phyloP scores from a whole-genome alignment of 164 flowering plant genomes.

The Macadamia tetraphylla region DNA sequence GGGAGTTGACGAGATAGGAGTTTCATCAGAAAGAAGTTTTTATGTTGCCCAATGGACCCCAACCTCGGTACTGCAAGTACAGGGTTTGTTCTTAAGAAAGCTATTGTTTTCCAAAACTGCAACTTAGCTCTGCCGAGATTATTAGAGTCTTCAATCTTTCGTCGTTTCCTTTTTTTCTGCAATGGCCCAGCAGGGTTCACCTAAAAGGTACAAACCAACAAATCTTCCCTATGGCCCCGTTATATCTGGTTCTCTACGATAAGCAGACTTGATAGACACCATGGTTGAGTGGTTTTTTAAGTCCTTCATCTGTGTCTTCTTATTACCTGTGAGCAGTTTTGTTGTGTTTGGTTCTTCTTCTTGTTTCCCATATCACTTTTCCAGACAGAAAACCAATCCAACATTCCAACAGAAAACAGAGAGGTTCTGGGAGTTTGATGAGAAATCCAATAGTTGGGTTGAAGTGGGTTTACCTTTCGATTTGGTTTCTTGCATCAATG shows the following conservation, averaged over 20 bases:
- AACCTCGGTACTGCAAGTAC: background rate
- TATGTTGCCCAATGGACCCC: constrained; percentile 2
- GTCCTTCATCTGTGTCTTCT: constrained; percentile 24
- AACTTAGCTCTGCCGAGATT: constrained; percentile 1
- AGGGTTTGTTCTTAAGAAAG: background rate
- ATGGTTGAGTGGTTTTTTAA: constrained; percentile 29
- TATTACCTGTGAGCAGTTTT: constrained; percentile 15
- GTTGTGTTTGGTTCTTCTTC: constrained; percentile 23
- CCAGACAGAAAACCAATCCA: constrained; percentile 14
- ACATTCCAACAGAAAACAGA: constrained; percentile 58
- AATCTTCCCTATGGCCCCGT: background rate
- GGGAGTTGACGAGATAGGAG: background rate
- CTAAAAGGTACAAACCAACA: background rate
- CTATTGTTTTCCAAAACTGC: background rate
- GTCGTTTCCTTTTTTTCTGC: background rate
- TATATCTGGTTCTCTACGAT: background rate
- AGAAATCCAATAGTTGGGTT: constrained; percentile 63
- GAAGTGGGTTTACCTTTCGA: constrained; percentile 66
- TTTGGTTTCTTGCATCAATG: constrained; percentile 57
- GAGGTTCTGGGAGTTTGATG: constrained; percentile 62
- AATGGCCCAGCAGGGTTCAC: constrained; percentile 1
- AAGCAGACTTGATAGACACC: background rate
- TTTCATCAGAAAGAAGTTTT: constrained; percentile 1
- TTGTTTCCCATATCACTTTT: constrained; percentile 33
- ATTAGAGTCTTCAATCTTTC: background rate